Evolutionary conservation across 306 rosid species (phyloP).

Genomic region (Glycyrrhiza uralensis): DNA sequence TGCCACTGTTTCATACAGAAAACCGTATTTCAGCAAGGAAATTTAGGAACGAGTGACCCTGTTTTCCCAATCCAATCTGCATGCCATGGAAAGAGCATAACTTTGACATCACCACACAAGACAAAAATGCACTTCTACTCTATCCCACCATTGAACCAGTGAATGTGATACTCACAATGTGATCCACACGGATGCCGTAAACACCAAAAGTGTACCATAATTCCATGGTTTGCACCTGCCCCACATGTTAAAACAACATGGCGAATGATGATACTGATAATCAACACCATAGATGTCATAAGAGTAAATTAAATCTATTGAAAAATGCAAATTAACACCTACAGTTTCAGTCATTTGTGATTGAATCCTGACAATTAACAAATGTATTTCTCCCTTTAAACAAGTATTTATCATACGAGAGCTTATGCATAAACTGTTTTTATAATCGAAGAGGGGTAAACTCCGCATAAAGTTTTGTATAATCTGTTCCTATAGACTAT

Average conservation of each 20-base stretch:
- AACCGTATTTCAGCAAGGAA: slow-evolving; percentile 57
- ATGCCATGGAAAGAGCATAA: slow-evolving; percentile 36
- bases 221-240: slow-evolving; percentile 54
- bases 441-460: too few species aligned
- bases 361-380: background rate
- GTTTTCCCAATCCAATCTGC: slow-evolving; percentile 52
- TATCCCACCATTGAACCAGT: slow-evolving; percentile 1
- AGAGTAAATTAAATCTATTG: background rate
- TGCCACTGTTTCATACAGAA: slow-evolving; percentile 95
- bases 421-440: too few species aligned
- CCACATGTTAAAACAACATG: slow-evolving; percentile 15
- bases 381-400: background rate
- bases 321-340: background rate
- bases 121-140: slow-evolving; percentile 4
- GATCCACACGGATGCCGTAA: slow-evolving; percentile 76
- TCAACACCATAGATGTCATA: background rate
- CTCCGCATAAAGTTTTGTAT: too few species aligned
- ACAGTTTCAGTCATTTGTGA: background rate
- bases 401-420: too few species aligned
- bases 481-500: too few species aligned
- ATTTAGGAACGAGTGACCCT: slow-evolving; percentile 48
- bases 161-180: slow-evolving; percentile 54
- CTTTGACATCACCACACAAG: slow-evolving; percentile 37
- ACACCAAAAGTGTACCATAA: slow-evolving; percentile 39
- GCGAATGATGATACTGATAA: background rate